A percentile compares a stretch with the other conserved stretches of the same genome.
phyloP scores from a whole-genome alignment of 352 stramenopile genomes.

The Stephanocyclus meneghinianus region DNA sequence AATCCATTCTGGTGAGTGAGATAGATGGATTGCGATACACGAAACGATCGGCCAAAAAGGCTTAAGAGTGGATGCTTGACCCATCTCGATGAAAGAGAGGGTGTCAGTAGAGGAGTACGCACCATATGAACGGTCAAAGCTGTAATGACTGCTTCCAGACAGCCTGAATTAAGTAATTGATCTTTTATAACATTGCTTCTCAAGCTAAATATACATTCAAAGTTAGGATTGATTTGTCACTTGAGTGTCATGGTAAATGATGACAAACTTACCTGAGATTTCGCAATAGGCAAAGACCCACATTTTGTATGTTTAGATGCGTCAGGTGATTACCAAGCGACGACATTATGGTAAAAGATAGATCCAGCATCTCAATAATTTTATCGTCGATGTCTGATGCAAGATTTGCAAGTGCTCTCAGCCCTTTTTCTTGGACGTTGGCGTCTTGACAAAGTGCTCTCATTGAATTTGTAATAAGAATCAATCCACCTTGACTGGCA shows the following conservation, averaged over 20 bases:
- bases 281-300: constrained; percentile 53
- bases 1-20: background rate
- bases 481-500: constrained; percentile 46
- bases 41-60: background rate
- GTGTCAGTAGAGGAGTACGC: constrained; percentile 32
- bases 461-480: constrained; percentile 52
- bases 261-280: constrained; percentile 30
- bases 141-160: constrained; percentile 44
- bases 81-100: constrained; percentile 15
- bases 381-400: constrained; percentile 51
- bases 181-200: constrained; percentile 30
- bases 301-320: constrained; percentile 35
- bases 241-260: background rate
- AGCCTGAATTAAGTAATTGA: constrained; percentile 37
- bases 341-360: constrained; percentile 39
- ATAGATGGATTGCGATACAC: background rate
- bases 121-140: constrained; percentile 26
- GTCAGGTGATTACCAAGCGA: constrained; percentile 33
- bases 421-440: constrained; percentile 39
- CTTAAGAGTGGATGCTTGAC: no score
- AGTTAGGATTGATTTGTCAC: background rate
- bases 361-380: constrained; percentile 31
- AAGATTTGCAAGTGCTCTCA: constrained; percentile 47
- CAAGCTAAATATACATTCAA: constrained; percentile 23
- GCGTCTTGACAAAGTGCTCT: constrained; percentile 24